These are phyloP conservation scores for Triglochin maritima DNA, from an alignment of 106 monocot species.

Conservation along the genomic window DNA sequence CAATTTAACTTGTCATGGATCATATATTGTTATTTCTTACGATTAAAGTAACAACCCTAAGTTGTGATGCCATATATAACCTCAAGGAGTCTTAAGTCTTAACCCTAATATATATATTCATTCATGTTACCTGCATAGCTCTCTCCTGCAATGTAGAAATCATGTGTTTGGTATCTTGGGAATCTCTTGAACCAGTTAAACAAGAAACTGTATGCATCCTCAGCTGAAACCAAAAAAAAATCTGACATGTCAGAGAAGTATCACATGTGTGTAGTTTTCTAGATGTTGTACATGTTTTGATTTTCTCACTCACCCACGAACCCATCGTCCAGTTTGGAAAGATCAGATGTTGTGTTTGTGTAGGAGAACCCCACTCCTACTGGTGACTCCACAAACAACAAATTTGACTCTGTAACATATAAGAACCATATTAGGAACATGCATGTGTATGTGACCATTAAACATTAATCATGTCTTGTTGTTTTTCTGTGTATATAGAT, in stretches of 20 bases:
- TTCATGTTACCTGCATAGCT: constrained; percentile 89
- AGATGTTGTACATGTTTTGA: no score
- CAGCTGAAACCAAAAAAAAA: constrained; percentile 40
- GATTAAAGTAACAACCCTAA: no score
- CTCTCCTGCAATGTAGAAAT: constrained; percentile 67
- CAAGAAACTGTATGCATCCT: constrained; percentile 62
- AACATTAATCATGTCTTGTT: no score
- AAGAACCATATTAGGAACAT: no score
- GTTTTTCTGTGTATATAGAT: no score
- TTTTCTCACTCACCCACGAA: constrained; percentile 65
- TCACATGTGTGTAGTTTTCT: no score
- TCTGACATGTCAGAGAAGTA: not conserved
- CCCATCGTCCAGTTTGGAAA: constrained; percentile 40
- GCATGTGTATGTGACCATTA: no score
- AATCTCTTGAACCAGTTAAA: constrained; percentile 62
- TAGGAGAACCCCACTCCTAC: constrained; percentile 17
- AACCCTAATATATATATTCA: no score
- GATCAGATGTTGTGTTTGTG: constrained; percentile 63
- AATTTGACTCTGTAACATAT: constrained; percentile 71
- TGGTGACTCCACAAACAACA: constrained; percentile 17
- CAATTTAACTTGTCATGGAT: no score
- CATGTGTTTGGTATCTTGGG: constrained; percentile 45
- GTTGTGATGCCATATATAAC: no score
- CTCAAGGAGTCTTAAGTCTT: no score
- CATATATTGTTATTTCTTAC: no score